Evolutionary conservation across 257 asterid genomes (phyloP).

Genomic region (Fraxinus pennsylvanica): DNA sequence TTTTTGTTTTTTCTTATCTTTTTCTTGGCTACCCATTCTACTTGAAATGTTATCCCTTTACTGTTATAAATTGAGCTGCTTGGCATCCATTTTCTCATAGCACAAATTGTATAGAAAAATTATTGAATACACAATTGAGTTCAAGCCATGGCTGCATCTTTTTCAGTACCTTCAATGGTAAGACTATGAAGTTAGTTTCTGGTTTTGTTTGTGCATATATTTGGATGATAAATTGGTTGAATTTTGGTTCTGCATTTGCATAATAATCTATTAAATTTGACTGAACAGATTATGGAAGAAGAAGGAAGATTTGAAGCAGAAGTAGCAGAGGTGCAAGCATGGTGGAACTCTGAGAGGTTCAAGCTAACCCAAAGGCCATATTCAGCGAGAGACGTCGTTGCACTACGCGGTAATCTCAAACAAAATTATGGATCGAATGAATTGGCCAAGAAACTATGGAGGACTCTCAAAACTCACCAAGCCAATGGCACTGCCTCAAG

Average conservation of each 20-base stretch:
- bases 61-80: slow-evolving; percentile 47
- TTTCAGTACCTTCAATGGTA: slow-evolving; percentile 91
- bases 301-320: slow-evolving; percentile 87
- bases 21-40: slow-evolving; percentile 3
- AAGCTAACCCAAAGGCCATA: slow-evolving; percentile 80
- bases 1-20: slow-evolving; percentile 44
- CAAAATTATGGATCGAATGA: slow-evolving; percentile 81
- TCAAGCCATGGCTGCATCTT: slow-evolving; percentile 89
- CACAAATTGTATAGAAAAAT: slow-evolving; percentile 24
- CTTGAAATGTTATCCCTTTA: slow-evolving; percentile 20
- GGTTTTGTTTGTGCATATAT: neutral
- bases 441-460: slow-evolving; percentile 92
- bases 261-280: neutral
- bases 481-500: slow-evolving; percentile 87
- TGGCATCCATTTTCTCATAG: neutral
- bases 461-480: slow-evolving; percentile 83
- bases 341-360: slow-evolving; percentile 97
- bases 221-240: neutral
- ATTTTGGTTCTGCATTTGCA: neutral
- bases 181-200: neutral
- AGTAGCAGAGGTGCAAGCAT: slow-evolving; percentile 88
- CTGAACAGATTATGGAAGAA: slow-evolving; percentile 85
- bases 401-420: slow-evolving; percentile 75
- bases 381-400: slow-evolving; percentile 87
- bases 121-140: slow-evolving; percentile 32